Conservation (phyloP, 2,329 filamentous ascomycete species). For the Verticillium albo-atrum region DNA sequence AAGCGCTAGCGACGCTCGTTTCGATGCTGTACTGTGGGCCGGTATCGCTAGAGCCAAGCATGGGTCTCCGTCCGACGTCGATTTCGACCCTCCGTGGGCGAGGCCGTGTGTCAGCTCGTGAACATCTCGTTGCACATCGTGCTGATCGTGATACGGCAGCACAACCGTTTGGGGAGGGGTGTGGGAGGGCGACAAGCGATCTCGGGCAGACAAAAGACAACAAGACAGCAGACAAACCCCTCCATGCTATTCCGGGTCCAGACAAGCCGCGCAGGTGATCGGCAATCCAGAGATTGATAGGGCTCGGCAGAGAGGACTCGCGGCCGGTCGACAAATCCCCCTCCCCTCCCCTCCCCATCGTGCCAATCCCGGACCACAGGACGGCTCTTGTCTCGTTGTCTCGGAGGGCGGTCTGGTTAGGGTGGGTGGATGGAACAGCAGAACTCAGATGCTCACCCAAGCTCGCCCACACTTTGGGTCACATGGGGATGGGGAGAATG, state of each 20-base stretch:
- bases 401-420: not conserved
- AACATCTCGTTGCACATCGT: not conserved
- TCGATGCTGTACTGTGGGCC: not conserved
- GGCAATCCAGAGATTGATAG: conserved; percentile 1
- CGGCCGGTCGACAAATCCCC: not conserved
- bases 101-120: not conserved
- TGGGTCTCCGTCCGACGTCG: not conserved
- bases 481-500: conserved; percentile 2
- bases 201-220: not conserved
- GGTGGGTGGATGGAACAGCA: not conserved
- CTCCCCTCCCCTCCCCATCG: no score
- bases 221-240: no score
- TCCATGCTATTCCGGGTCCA: not conserved
- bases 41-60: not conserved
- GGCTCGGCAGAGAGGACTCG: conserved; percentile 1
- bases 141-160: not conserved
- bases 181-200: no score
- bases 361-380: not conserved
- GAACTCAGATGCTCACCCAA: not conserved
- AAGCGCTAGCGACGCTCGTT: not conserved
- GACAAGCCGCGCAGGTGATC: not conserved
- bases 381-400: not conserved
- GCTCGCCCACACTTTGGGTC: not conserved
- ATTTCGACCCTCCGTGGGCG: not conserved
- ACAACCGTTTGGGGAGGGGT: not conserved